These are phyloP conservation scores for Lotmaria passim DNA, from an alignment of 208 protist genomes.

Conservation along the genomic window DNA sequence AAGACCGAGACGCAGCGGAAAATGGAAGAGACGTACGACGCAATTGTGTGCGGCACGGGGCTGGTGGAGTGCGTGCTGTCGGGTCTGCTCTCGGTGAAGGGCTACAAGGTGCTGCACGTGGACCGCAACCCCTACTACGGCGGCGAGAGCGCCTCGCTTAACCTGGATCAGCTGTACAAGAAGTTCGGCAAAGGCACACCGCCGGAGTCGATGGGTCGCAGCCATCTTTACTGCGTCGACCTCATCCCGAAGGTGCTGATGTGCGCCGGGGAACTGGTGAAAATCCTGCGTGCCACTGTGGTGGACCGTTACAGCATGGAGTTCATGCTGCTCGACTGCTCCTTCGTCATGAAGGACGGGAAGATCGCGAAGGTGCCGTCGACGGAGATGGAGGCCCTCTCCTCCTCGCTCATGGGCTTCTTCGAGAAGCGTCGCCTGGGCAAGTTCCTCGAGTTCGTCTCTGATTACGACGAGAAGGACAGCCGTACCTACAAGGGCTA, in stretches of 20 bases:
- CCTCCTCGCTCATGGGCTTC: slow-evolving; percentile 96
- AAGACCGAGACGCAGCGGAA: background rate
- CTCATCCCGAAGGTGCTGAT: slow-evolving; percentile 99
- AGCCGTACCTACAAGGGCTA: slow-evolving; percentile 93
- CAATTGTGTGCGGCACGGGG: slow-evolving; percentile 99
- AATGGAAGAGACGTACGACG: slow-evolving; percentile 94
- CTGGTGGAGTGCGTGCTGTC: slow-evolving; percentile 99
- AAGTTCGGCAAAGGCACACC: slow-evolving; percentile 92
- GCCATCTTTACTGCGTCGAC: slow-evolving; percentile 99
- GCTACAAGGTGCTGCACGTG: slow-evolving; percentile 99
- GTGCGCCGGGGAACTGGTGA: slow-evolving; percentile 96
- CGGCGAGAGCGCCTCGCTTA: slow-evolving; percentile 98
- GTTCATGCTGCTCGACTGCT: slow-evolving; percentile 98
- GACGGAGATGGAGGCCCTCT: slow-evolving; percentile 96
- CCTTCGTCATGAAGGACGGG: slow-evolving; percentile 95
- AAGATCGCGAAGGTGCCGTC: slow-evolving; percentile 98
- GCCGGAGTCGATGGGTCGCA: slow-evolving; percentile 84
- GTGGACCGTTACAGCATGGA: slow-evolving; percentile 99
- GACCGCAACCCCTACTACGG: slow-evolving; percentile 99
- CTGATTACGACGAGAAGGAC: slow-evolving; percentile 88
- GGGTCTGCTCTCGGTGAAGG: slow-evolving; percentile 94
- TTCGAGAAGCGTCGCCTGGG: slow-evolving; percentile 97
- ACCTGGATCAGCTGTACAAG: slow-evolving; percentile 97
- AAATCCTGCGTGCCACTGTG: slow-evolving; percentile 98
- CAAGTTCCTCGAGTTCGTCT: slow-evolving; percentile 95